A percentile compares a stretch with the other conserved stretches of the same genome.
These are phyloP conservation scores for Syzygium grande DNA, from an alignment of 345 rosid species.

Conservation along the genomic window DNA sequence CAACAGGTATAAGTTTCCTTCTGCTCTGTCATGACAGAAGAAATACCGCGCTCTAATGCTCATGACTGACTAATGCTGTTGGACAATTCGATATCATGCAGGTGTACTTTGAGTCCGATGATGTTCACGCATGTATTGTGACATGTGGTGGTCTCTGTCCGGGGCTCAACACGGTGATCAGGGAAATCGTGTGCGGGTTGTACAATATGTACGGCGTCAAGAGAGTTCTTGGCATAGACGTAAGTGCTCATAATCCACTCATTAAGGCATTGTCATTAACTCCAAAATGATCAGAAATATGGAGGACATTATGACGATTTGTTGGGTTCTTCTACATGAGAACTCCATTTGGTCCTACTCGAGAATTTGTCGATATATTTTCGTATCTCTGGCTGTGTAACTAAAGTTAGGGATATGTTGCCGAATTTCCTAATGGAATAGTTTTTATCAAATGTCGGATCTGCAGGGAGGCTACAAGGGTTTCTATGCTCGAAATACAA, in stretches of 20 bases:
- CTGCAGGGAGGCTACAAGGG: slow-evolving; percentile 89
- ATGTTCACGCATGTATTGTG: slow-evolving; percentile 81
- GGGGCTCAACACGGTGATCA: slow-evolving; percentile 82
- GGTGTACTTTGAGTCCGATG: slow-evolving; percentile 74
- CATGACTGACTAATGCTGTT: neutral
- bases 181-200: slow-evolving; percentile 75
- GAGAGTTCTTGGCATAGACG: slow-evolving; percentile 75
- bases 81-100: slow-evolving; percentile 4
- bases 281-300: neutral
- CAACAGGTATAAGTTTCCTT: slow-evolving; percentile 42
- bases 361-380: neutral
- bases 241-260: slow-evolving; percentile 18
- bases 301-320: neutral
- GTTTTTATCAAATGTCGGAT: neutral
- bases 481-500: slow-evolving; percentile 73
- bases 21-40: neutral
- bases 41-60: neutral
- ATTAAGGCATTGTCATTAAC: neutral
- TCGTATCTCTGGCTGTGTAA: neutral
- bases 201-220: slow-evolving; percentile 78
- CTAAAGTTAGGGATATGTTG: neutral
- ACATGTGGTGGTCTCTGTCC: slow-evolving; percentile 97
- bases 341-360: neutral
- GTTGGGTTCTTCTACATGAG: neutral
- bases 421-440: neutral